These are phyloP conservation scores for Fusarium algeriense DNA, from an alignment of 2,329 filamentous ascomycete species.

Conservation along the genomic window DNA sequence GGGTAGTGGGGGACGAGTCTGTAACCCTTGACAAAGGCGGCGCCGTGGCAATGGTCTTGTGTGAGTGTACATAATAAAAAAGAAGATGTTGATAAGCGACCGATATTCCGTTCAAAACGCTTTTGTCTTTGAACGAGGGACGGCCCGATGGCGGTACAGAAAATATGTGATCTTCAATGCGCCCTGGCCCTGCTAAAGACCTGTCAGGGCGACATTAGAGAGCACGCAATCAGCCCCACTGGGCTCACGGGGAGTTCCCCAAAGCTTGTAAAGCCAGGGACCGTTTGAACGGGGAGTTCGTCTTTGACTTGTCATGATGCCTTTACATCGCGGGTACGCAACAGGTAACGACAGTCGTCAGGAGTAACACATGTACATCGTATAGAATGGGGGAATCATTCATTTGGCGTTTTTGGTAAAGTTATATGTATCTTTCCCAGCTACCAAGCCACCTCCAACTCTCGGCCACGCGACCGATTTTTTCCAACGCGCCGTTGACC, in stretches of 20 bases:
- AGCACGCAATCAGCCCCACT: conserved; percentile 43
- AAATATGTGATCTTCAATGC: conserved; percentile 11
- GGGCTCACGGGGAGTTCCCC: conserved; percentile 40
- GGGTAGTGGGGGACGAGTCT: conserved; percentile 28
- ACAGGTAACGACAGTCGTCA: conserved; percentile 9
- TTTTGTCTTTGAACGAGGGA: conserved; percentile 4
- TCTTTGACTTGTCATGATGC: conserved; percentile 17
- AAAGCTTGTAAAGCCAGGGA: conserved; percentile 22
- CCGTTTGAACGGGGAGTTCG: conserved; percentile 31
- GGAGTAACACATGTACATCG: conserved; percentile 5
- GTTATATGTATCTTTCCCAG: conserved; percentile 63
- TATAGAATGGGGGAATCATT: conserved; percentile 17
- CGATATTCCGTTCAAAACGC: conserved; percentile 16
- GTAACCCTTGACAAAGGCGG: conserved; percentile 17
- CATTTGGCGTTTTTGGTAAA: conserved; percentile 16
- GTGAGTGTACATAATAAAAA: conserved; percentile 2
- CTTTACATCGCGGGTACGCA: conserved; percentile 25
- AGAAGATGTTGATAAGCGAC: conserved; percentile 26
- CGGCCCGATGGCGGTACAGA: conserved; percentile 16
- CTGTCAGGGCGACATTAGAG: conserved; percentile 23
- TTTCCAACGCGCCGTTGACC: conserved; percentile 71
- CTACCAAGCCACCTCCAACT: conserved; percentile 77
- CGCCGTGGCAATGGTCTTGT: conserved; percentile 19
- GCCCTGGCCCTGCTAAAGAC: conserved; percentile 20
- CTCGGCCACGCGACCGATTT: conserved; percentile 69